Conservation (phyloP, 2,329 filamentous ascomycete species). For the Esteya vermicola region DNA sequence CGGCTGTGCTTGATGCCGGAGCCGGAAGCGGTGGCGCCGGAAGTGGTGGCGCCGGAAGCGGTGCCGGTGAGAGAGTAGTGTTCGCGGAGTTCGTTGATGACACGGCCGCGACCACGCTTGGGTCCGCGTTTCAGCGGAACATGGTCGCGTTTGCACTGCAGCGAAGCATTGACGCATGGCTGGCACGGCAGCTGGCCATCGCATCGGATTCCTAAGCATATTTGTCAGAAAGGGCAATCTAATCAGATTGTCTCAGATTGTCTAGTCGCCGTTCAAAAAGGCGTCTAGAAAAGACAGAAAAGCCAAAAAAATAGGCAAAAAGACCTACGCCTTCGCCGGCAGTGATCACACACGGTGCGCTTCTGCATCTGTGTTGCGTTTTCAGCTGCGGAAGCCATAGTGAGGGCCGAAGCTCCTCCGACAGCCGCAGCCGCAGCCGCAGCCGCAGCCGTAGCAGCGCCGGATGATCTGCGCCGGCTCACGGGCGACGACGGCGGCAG, state of each 20-base stretch:
- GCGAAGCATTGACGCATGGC: slow-evolving; percentile 42
- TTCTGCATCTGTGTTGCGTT: slow-evolving; percentile 11
- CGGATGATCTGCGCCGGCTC: neutral
- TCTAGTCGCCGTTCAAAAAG: neutral
- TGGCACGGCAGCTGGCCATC: slow-evolving; percentile 38
- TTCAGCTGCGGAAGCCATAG: no score
- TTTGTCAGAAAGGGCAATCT: no score
- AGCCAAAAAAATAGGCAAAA: neutral
- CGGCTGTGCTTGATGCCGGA: slow-evolving; percentile 22
- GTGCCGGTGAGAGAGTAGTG: slow-evolving; percentile 21
- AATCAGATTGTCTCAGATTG: neutral
- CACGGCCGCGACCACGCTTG: slow-evolving; percentile 46
- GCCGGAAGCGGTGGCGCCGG: no score
- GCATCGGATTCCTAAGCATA: slow-evolving; percentile 25
- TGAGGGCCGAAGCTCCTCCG: no score
- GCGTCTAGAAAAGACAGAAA: neutral
- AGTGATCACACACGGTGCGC: slow-evolving; percentile 30
- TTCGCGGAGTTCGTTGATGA: slow-evolving; percentile 45
- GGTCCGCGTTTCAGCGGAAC: slow-evolving; percentile 50
- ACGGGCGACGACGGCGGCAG: slow-evolving; percentile 3
- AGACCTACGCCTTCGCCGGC: slow-evolving; percentile 25
- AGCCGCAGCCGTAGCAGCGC: neutral
- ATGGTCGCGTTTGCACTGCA: slow-evolving; percentile 50
- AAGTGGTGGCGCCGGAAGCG: no score
- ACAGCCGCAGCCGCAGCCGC: no score